A percentile compares a stretch with the other conserved stretches of the same genome.
Evolutionary conservation across 116 monocot genomes (phyloP).

Genomic region (Cymodocea nodosa): DNA sequence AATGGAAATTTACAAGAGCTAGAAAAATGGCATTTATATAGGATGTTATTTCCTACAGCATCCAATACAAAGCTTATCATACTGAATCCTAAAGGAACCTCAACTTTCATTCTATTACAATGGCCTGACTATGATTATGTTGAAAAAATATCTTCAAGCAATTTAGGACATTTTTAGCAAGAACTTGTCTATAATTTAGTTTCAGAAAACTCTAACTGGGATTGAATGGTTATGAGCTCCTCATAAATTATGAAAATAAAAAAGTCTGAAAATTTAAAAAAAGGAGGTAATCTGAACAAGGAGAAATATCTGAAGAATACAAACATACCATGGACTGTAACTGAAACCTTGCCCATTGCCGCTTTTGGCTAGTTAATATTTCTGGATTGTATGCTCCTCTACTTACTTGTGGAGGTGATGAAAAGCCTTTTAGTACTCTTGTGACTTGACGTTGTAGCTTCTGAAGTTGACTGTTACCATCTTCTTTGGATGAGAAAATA

Average conservation of each 20-base stretch:
- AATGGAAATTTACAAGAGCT: no score
- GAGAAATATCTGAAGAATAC: neutral
- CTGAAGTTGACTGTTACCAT: constrained; percentile 55
- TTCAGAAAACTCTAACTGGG: no score
- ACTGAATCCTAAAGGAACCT: no score
- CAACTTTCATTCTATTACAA: no score
- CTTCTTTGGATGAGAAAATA: constrained; percentile 74
- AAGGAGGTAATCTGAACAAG: neutral
- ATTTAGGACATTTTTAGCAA: no score
- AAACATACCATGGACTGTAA: constrained; percentile 48
- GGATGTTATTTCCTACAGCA: no score
- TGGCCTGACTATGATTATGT: no score
- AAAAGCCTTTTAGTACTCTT: constrained; percentile 62
- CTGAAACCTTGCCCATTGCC: constrained; percentile 94
- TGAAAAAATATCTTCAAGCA: no score
- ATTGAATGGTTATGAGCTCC: no score
- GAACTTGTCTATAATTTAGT: no score
- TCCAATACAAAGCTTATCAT: no score
- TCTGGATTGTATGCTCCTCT: constrained; percentile 82
- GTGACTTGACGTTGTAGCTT: constrained; percentile 64
- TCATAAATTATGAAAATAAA: neutral
- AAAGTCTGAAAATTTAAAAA: neutral
- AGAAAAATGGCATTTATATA: no score
- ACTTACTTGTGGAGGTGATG: constrained; percentile 57
- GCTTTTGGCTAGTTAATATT: constrained; percentile 86